Evolutionary conservation across 768 basidiomycete genomes (phyloP).

Genomic region (Suillus cothurnatus): DNA sequence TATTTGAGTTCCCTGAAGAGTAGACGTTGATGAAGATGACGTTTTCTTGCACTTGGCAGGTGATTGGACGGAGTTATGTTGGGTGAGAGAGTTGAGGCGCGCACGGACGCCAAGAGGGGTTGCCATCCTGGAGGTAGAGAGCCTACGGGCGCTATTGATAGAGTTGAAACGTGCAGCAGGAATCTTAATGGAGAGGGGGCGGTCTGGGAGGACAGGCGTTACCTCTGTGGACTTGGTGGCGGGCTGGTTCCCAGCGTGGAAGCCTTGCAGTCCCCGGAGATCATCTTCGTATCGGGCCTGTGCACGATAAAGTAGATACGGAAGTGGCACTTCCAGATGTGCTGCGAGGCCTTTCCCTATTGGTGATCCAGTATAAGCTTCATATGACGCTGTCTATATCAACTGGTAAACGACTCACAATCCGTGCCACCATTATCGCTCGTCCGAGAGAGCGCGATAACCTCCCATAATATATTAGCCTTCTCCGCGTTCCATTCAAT

Average conservation of each 20-base stretch:
- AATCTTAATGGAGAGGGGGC: conserved; percentile 1
- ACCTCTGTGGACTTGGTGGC: conserved; percentile 19
- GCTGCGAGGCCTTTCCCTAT: conserved; percentile 83
- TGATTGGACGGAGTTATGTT: conserved; percentile 47
- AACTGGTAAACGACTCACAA: conserved; percentile 51
- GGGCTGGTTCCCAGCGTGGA: conserved; percentile 43
- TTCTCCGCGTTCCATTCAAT: conserved; percentile 87
- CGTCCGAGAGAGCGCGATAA: conserved; percentile 76
- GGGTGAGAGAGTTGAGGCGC: conserved; percentile 67
- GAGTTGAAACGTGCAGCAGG: conserved; percentile 7
- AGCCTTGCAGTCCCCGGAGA: conserved; percentile 73
- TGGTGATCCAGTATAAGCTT: background rate
- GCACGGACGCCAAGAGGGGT: conserved; percentile 70
- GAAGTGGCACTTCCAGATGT: conserved; percentile 79
- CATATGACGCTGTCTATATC: background rate
- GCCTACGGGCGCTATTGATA: conserved; percentile 21
- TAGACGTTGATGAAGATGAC: conserved; percentile 72
- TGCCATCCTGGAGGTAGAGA: conserved; percentile 43
- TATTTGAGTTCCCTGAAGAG: conserved; percentile 56
- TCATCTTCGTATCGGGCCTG: conserved; percentile 86
- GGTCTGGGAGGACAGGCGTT: conserved; percentile 17
- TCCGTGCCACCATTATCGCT: conserved; percentile 76
- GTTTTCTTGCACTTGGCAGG: conserved; percentile 42
- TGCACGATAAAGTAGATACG: conserved; percentile 83
- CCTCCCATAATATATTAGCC: conserved; percentile 85